Evolutionary conservation across 257 asterid genomes (phyloP), one percentile per base, ranked within the genome.

Genomic region (Lantana camara): DNA sequence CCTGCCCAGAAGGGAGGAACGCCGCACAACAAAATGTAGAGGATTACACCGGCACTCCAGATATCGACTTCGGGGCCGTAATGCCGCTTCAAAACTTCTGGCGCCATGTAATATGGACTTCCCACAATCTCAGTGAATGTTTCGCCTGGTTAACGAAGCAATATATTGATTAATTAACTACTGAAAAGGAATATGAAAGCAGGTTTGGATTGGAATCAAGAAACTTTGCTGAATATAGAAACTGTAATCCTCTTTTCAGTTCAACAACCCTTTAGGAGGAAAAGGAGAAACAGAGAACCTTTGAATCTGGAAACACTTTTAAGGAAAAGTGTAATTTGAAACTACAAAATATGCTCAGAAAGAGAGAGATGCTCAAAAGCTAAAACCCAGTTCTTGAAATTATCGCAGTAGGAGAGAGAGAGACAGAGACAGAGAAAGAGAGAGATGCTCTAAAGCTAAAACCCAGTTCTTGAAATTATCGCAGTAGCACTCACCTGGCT

Each of bases 1-100:
- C 98, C 98, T 63, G 98, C 98, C 98, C 98, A 92, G 67, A 92
- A 92, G 61, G 98, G 98, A 67, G 98, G 98, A 79, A 92, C 98
- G 35, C 98, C 98, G 35, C 98, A 92, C 15, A 92, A 76, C 82
- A 92, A 87, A 80, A 92, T 92, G 71, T 92, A 92, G 14, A 92
- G 93, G 75, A 92, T 92, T 57, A 92, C 98, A 17, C 97, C 98
- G 40, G 98, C 96, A 69, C 98, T 92, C 98, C 98, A 92, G 38
- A 92, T 78, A 77, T 92, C 98, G 16, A 92, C 95, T 70, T 92
- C 98, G 6, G 87, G 96, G 50, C 98, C 98, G 69, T 89, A 92
- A 68, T 85, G 87, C 63, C 98, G 72, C 87, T 85, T 89, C 82
- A 92, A 63, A 64, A 92, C 98, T 77, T 92, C 98, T 5, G 97